Evolutionary conservation across 805 yeast species (phyloP), one percentile per base, ranked within the genome.

Genomic region (Pichia membranifaciens): DNA sequence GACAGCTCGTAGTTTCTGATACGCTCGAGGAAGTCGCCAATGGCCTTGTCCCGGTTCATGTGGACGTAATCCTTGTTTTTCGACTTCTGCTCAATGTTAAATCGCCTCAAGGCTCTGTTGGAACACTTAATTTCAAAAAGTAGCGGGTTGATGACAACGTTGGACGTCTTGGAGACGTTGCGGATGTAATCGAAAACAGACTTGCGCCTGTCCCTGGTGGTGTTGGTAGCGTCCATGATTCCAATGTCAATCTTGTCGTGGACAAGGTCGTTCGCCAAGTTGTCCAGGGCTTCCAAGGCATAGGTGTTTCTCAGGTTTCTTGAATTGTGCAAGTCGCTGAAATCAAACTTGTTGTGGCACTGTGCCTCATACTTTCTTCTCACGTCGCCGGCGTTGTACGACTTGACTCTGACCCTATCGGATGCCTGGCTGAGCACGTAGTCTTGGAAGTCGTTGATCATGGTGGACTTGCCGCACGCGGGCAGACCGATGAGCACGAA

Each of bases 251-350:
- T 95, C n/a, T 78, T 73, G 1, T 89, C 93, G 20, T 76, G 73
- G 34, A 85, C 61, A 8, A 93, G 75, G 62, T 82, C 82, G 53
- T 85, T 84, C 21, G 88, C 71, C 43, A 93, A 68, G 57, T 83
- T 84, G 50, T 85, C 86, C 49, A 91, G 68, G 0, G 98, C 91
- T 57, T 90, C 95, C 79, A 87, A 81, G 0, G 98, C 98, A 95
- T 96, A 93, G 59, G 81, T 76, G 58, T 91, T 97, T 53, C 97
- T 76, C 39, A 87, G 69, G 28, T 74, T 71, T 10, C 76, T 76
- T 4, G 84, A 76, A 4, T 40, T 29, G 12, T 46, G 38, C 38
- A 77, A 79, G 38, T 62, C 62, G 49, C 58, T 51, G 43, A 64
- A 64, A 47, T 61, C 64, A 38, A 60, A 54, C 29, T 55, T 61